Evolutionary conservation across 345 rosid species (phyloP).

Genomic region (Populus ilicifolia): DNA sequence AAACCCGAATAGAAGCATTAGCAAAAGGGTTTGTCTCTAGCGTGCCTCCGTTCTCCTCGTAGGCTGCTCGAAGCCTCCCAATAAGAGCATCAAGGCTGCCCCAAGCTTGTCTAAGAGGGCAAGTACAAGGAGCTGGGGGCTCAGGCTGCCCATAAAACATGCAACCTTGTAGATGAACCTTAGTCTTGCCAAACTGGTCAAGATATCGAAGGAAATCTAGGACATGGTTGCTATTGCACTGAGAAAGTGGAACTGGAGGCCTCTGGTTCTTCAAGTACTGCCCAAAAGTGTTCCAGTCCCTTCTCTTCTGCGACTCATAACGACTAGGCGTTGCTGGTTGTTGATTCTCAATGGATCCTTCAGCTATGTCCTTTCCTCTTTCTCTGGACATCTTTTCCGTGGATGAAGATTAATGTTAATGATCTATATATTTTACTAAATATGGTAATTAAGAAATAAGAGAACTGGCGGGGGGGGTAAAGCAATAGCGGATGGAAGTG

Average conservation of each 20-base stretch:
- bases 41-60: constrained; percentile 83
- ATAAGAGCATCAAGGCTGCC: constrained; percentile 90
- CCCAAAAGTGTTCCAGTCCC: constrained; percentile 84
- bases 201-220: constrained; percentile 68
- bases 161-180: constrained; percentile 72
- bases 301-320: constrained; percentile 70
- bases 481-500: constrained; percentile 2
- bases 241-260: constrained; percentile 59
- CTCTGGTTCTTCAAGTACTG: constrained; percentile 67
- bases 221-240: constrained; percentile 61
- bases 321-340: constrained; percentile 52
- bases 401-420: constrained; percentile 3
- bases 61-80: constrained; percentile 84
- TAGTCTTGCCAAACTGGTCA: constrained; percentile 84
- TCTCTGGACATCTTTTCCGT: constrained; percentile 35
- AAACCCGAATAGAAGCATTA: constrained; percentile 59
- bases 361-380: constrained; percentile 41
- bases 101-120: constrained; percentile 88
- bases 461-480: constrained; percentile 5
- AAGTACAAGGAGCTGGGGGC: constrained; percentile 87
- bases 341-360: constrained; percentile 27
- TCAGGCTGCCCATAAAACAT: constrained; percentile 82
- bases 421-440: not conserved
- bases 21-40: constrained; percentile 83
- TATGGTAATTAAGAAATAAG: not conserved